A percentile compares a stretch with the other conserved stretches of the same genome.
These are phyloP conservation scores for Carex parvula DNA, from an alignment of 176 grass and related monocot species.

Conservation along the genomic window DNA sequence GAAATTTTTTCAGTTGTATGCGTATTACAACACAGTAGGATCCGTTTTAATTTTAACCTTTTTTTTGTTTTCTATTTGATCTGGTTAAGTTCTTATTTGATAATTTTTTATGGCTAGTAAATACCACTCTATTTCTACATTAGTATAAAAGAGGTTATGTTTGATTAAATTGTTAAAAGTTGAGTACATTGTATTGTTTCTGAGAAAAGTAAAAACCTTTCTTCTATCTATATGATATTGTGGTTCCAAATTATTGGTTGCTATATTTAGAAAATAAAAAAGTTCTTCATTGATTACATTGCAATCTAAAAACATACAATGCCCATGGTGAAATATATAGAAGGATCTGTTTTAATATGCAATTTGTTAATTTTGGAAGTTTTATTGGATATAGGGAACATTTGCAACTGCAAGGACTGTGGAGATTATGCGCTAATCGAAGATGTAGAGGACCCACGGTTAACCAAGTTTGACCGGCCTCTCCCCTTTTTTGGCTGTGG, in stretches of 20 bases:
- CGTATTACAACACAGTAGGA: background rate
- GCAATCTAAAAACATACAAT: background rate
- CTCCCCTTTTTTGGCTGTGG: constrained; percentile 92
- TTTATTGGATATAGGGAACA: constrained; percentile 29
- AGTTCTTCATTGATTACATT: background rate
- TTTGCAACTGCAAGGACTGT: constrained; percentile 53
- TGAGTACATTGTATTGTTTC: background rate
- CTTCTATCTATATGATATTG: background rate
- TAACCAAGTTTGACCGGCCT: constrained; percentile 69
- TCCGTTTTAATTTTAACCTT: background rate
- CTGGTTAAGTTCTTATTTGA: background rate
- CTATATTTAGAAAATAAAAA: background rate
- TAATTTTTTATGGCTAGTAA: background rate
- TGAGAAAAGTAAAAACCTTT: background rate
- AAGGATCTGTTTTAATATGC: background rate
- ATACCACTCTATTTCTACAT: background rate
- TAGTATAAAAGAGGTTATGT: background rate
- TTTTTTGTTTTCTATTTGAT: background rate
- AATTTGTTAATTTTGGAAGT: background rate
- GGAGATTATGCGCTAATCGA: constrained; percentile 62
- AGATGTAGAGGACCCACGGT: constrained; percentile 80
- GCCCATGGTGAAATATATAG: background rate
- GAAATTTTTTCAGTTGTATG: background rate
- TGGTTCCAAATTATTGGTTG: background rate
- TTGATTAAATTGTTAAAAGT: background rate